phyloP scores from a whole-genome alignment of 257 asterid genomes.

The Primulina eburnea region DNA sequence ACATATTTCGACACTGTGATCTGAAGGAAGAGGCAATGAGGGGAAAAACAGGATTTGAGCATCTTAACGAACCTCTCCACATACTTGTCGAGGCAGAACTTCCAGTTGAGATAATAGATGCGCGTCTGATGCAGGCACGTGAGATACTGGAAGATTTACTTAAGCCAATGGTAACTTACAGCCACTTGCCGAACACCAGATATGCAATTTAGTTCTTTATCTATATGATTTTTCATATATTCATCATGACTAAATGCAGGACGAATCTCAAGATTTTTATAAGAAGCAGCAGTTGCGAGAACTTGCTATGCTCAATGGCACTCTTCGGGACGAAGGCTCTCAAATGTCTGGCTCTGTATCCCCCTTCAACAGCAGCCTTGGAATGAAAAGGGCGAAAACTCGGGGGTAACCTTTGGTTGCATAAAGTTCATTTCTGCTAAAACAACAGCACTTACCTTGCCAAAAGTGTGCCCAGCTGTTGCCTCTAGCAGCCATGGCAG shows the following conservation, averaged over 20 bases:
- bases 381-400: constrained; percentile 98
- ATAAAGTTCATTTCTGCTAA: constrained; percentile 24
- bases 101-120: constrained; percentile 90
- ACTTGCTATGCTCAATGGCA: constrained; percentile 89
- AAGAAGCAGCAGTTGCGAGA: constrained; percentile 94
- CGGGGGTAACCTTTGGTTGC: constrained; percentile 53
- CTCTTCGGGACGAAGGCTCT: constrained; percentile 86
- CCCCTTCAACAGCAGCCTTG: constrained; percentile 86
- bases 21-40: constrained; percentile 98
- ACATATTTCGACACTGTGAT: constrained; percentile 21
- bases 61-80: constrained; percentile 95
- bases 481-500: constrained; percentile 42
- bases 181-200: constrained; percentile 25
- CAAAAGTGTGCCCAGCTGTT: constrained; percentile 33
- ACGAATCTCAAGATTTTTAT: constrained; percentile 81
- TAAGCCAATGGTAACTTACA: constrained; percentile 75
- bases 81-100: constrained; percentile 89
- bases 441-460: constrained; percentile 34
- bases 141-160: constrained; percentile 90
- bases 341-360: constrained; percentile 93
- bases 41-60: constrained; percentile 97
- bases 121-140: constrained; percentile 87
- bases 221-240: constrained; percentile 5
- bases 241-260: constrained; percentile 44
- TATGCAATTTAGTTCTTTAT: constrained; percentile 3